Conservation (phyloP, 768 basidiomycete genomes). For the Russula compacta region DNA sequence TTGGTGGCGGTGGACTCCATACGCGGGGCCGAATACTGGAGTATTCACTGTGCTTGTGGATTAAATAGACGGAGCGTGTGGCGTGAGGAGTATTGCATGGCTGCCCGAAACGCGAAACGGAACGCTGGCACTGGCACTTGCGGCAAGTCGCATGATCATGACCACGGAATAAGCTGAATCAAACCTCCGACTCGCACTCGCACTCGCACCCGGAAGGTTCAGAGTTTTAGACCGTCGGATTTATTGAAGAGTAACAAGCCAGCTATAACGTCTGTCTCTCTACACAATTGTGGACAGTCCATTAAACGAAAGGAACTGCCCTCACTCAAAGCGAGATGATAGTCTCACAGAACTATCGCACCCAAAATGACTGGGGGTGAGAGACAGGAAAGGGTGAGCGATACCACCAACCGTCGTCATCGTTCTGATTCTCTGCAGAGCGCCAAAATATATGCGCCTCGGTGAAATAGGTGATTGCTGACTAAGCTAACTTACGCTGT, state of each 20-base stretch:
- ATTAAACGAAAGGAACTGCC: conserved; percentile 24
- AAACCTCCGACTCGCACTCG: neutral
- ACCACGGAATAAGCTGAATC: neutral
- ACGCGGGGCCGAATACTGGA: neutral
- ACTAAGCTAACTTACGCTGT: conserved; percentile 26
- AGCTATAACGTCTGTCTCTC: conserved; percentile 41
- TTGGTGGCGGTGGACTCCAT: neutral
- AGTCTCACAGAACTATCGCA: conserved; percentile 53
- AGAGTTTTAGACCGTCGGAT: neutral
- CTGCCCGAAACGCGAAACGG: neutral
- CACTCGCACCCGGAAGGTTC: neutral
- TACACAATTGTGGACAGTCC: conserved; percentile 74
- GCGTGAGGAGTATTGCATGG: neutral
- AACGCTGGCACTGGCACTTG: neutral
- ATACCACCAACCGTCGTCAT: conserved; percentile 66
- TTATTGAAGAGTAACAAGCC: no score
- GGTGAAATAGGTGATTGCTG: conserved; percentile 29
- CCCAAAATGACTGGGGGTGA: conserved; percentile 35
- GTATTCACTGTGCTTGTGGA: neutral
- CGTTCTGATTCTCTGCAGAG: conserved; percentile 41
- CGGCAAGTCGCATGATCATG: neutral
- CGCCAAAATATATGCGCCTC: neutral
- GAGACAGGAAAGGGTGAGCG: conserved; percentile 53
- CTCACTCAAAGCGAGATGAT: conserved; percentile 27
- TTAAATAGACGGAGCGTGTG: neutral